Conservation (phyloP, 1,139 yeast species). For the Debaryomyces subglobosus region DNA sequence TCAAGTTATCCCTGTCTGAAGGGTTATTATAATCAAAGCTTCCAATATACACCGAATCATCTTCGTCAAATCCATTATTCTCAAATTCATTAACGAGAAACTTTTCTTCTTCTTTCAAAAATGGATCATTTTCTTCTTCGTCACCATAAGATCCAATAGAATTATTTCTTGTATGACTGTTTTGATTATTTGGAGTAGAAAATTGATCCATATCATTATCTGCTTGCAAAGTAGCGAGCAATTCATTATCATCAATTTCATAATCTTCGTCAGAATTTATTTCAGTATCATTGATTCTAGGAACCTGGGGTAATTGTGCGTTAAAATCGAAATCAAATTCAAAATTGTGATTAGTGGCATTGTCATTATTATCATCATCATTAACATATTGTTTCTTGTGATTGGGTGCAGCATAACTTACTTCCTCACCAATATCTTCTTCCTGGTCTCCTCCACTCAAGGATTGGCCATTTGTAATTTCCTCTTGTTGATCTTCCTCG, state of each 20-base stretch:
- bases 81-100: conserved; percentile 53
- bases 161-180: conserved; percentile 28
- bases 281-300: conserved; percentile 55
- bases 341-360: conserved; percentile 14
- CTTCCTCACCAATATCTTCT: conserved; percentile 76
- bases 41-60: conserved; percentile 19
- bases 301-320: conserved; percentile 46
- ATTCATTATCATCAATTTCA: conserved; percentile 73
- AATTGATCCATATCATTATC: conserved; percentile 62
- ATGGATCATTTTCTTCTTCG: conserved; percentile 55
- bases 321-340: conserved; percentile 43
- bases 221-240: conserved; percentile 68
- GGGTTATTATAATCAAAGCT: conserved; percentile 19
- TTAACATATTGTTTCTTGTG: conserved; percentile 8
- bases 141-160: conserved; percentile 59
- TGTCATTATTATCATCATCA: conserved; percentile 14
- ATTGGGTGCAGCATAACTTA: conserved; percentile 23
- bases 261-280: conserved; percentile 67
- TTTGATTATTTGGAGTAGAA: conserved; percentile 20
- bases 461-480: conserved; percentile 16
- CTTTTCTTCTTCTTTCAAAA: conserved; percentile 50
- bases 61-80: conserved; percentile 51
- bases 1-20: conserved; percentile 20
- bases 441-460: conserved; percentile 25
- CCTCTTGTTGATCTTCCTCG: conserved; percentile 11